Percentiles rank a stretch among this genome's conserved stretches.
phyloP scores from a whole-genome alignment of 139 green algal genomes.

The Chlorella vulgaris region DNA sequence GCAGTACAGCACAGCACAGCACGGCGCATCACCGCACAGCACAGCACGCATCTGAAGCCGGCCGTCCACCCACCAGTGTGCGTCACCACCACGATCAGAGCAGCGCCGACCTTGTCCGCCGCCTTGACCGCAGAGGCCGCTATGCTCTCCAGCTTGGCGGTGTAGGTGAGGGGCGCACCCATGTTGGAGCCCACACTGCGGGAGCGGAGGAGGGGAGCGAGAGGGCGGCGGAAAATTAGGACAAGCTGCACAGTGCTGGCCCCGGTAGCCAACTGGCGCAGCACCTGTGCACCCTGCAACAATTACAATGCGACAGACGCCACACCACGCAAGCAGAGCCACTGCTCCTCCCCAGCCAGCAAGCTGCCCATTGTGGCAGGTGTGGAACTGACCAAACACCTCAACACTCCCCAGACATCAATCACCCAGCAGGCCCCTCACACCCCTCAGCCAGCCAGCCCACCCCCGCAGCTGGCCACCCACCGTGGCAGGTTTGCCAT shows the following conservation, averaged over 20 bases:
- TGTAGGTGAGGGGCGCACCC: slow-evolving; percentile 22
- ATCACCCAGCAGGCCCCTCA: too few species aligned
- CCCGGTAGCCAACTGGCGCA: too few species aligned
- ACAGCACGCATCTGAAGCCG: neutral
- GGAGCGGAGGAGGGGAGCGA: neutral
- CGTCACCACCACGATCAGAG: slow-evolving; percentile 87
- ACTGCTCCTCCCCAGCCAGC: too few species aligned
- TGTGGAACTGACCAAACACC: too few species aligned
- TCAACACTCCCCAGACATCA: too few species aligned
- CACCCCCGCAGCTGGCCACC: neutral
- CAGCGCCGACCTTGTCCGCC: slow-evolving; percentile 80
- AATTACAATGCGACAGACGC: too few species aligned
- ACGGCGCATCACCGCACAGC: neutral
- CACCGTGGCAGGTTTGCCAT: slow-evolving; percentile 24
- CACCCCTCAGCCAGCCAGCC: neutral
- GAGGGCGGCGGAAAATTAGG: too few species aligned
- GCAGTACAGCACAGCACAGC: neutral
- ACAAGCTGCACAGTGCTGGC: too few species aligned
- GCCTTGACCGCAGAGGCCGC: slow-evolving; percentile 83
- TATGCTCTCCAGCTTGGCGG: slow-evolving; percentile 85
- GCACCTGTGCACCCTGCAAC: too few species aligned
- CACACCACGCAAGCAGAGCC: too few species aligned
- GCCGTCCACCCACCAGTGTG: slow-evolving; percentile 43
- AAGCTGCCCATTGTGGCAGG: too few species aligned
- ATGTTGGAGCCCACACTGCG: slow-evolving; percentile 18